A percentile compares a stretch with the other conserved stretches of the same genome.
Evolutionary conservation across 768 basidiomycete species (phyloP).

Genomic region (Serendipita vermifera): DNA sequence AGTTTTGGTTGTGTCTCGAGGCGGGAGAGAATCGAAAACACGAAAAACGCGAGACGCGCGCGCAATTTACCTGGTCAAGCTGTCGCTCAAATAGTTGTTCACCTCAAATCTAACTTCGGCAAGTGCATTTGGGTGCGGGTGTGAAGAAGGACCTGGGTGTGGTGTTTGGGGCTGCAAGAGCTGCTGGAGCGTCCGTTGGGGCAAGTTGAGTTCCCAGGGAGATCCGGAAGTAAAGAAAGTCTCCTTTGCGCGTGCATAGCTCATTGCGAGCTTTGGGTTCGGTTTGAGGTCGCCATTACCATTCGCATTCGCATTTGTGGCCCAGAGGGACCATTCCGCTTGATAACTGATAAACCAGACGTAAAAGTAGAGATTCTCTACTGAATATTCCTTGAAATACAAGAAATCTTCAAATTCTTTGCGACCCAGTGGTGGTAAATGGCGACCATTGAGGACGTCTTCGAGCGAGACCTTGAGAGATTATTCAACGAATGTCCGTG

Average conservation of each 20-base stretch:
- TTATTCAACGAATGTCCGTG: too few relatives aligned
- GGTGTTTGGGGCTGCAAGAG: constrained; percentile 8
- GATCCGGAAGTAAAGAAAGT: constrained; percentile 67
- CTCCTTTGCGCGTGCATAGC: constrained; percentile 66
- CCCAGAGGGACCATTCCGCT: not conserved
- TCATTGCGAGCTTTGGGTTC: constrained; percentile 39
- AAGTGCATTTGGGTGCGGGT: constrained; percentile 10
- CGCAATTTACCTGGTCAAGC: constrained; percentile 13
- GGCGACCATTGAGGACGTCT: constrained; percentile 61
- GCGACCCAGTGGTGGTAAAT: constrained; percentile 67
- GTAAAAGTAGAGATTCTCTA: constrained; percentile 54
- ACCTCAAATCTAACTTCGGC: constrained; percentile 10
- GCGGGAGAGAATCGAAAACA: too few relatives aligned
- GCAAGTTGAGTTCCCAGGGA: constrained; percentile 57
- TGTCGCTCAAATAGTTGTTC: constrained; percentile 13
- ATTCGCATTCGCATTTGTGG: too few relatives aligned
- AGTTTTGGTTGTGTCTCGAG: not conserved
- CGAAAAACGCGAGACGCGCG: too few relatives aligned
- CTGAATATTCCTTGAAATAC: constrained; percentile 59
- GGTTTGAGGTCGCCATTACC: too few relatives aligned
- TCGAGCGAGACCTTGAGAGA: too few relatives aligned
- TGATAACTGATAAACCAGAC: not conserved
- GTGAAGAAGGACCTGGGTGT: not conserved
- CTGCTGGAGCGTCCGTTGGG: constrained; percentile 18
- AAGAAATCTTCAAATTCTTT: constrained; percentile 73